phyloP scores from a whole-genome alignment of 2,329 filamentous ascomycete species.

The Arachnopeziza araneosa region DNA sequence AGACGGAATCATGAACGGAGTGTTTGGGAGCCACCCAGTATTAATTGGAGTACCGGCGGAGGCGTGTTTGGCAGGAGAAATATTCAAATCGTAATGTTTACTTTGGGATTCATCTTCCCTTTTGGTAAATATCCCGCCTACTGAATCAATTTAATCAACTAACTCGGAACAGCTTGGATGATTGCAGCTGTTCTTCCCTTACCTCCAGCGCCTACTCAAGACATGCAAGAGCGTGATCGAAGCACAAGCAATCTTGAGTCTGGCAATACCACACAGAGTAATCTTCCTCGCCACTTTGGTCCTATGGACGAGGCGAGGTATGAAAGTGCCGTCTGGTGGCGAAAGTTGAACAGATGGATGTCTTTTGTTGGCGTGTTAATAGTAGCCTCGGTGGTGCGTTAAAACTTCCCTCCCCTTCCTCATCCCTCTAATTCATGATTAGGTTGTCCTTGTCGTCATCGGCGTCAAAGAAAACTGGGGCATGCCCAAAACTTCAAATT shows the following conservation, averaged over 20 bases:
- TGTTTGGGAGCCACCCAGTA: constrained; percentile 68
- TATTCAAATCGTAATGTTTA: constrained; percentile 69
- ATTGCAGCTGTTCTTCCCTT: constrained; percentile 70
- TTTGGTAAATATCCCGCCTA: constrained; percentile 47
- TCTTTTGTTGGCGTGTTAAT: constrained; percentile 49
- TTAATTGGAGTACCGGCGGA: constrained; percentile 58
- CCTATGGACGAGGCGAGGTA: constrained; percentile 30
- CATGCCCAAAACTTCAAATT: background rate
- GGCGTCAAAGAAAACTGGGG: constrained; percentile 13
- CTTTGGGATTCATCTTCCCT: constrained; percentile 71
- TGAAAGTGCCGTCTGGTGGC: constrained; percentile 60
- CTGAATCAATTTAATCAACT: constrained; percentile 3
- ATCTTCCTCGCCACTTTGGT: constrained; percentile 25
- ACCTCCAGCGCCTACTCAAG: constrained; percentile 49
- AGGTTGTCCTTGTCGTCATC: constrained; percentile 15
- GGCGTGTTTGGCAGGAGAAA: constrained; percentile 62
- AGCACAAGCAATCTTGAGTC: constrained; percentile 28
- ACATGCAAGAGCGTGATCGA: constrained; percentile 43
- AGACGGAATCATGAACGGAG: constrained; percentile 51
- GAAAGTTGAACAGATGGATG: constrained; percentile 58
- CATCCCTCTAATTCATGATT: background rate
- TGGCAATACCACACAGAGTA: constrained; percentile 18
- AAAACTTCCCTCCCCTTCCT: background rate
- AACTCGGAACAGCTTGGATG: constrained; percentile 60
- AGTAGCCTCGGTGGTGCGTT: constrained; percentile 48